Evolutionary conservation across 257 asterid genomes (phyloP).

Genomic region (Osmanthus fragrans): DNA sequence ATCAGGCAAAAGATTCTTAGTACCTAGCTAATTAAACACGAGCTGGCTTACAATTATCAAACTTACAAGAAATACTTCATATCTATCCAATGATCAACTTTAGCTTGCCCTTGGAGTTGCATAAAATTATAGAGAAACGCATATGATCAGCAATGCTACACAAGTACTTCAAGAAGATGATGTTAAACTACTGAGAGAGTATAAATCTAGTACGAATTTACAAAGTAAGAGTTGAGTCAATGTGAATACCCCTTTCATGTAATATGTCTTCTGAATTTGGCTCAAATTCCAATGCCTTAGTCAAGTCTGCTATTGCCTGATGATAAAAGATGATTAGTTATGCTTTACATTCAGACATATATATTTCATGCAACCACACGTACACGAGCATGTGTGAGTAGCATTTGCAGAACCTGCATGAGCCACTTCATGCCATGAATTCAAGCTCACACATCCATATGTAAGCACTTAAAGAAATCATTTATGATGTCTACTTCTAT

Average conservation of each 20-base stretch:
- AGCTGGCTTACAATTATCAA: conserved; percentile 11
- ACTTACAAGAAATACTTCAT: conserved; percentile 11
- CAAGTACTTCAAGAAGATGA: conserved; percentile 20
- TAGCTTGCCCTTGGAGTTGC: conserved; percentile 10
- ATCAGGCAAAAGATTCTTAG: background rate
- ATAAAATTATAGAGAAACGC: conserved; percentile 20
- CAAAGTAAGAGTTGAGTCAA: conserved; percentile 11
- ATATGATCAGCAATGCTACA: background rate
- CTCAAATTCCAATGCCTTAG: conserved; percentile 92
- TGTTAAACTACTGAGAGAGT: conserved; percentile 15
- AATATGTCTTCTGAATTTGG: conserved; percentile 72
- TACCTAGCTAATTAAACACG: conserved; percentile 5
- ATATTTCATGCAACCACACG: conserved; percentile 3
- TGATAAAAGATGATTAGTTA: conserved; percentile 26
- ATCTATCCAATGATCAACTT: conserved; percentile 15
- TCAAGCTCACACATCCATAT: background rate
- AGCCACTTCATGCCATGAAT: background rate
- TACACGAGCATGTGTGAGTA: background rate
- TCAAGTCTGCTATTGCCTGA: conserved; percentile 95
- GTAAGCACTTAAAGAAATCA: conserved; percentile 13
- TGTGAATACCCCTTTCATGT: conserved; percentile 86
- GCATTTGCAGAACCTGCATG: background rate
- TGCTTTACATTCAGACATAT: background rate
- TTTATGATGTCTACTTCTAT: background rate
- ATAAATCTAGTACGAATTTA: conserved; percentile 2